These are phyloP conservation scores for Henckelia pumila DNA, from an alignment of 257 asterid species.

Conservation along the genomic window DNA sequence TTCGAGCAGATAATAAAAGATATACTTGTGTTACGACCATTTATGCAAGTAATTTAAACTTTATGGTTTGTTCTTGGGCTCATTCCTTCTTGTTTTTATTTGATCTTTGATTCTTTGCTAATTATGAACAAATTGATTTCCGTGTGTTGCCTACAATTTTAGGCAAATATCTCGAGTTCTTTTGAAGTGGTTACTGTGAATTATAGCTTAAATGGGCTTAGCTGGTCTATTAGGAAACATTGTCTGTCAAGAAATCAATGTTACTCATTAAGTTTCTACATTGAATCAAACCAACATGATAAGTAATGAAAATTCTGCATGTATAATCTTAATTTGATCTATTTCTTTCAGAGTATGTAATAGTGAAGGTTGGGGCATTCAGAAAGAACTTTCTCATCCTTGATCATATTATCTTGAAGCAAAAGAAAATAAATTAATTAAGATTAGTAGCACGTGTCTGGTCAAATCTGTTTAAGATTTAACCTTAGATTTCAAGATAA, in stretches of 20 bases:
- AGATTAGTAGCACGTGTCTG: neutral
- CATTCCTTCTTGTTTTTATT: neutral
- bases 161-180: neutral
- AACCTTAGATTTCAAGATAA: neutral
- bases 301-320: no score
- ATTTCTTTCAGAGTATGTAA: no score
- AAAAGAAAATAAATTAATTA: neutral
- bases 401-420: neutral
- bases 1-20: no score
- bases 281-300: neutral
- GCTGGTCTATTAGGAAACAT: neutral
- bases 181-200: neutral
- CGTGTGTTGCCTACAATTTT: neutral
- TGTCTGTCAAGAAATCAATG: neutral
- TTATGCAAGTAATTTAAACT: no score
- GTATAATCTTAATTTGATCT: no score
- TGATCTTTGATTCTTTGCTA: no score
- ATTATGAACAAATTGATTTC: neutral
- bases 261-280: no score
- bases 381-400: neutral
- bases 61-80: no score
- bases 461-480: neutral
- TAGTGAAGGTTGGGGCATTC: neutral
- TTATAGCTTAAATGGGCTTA: no score
- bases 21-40: no score